phyloP scores from a whole-genome alignment of 768 basidiomycete genomes.

The Suillus occidentalis region DNA sequence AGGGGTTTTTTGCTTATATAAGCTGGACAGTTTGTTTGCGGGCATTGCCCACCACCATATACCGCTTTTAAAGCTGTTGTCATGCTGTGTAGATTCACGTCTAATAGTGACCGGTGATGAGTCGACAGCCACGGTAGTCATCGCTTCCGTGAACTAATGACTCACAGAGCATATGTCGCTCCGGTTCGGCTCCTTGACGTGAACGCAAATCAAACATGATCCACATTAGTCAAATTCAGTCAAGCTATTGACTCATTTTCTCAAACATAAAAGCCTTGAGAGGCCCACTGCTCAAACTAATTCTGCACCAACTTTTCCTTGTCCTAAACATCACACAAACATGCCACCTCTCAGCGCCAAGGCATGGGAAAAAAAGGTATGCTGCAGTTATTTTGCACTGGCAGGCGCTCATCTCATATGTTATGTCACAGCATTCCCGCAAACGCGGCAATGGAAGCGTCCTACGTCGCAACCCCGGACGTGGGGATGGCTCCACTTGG shows the following conservation, averaged over 20 bases:
- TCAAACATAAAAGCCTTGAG: background rate
- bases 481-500: background rate
- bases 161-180: background rate
- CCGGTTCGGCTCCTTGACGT: background rate
- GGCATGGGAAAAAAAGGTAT: slow-evolving; percentile 6
- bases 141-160: background rate
- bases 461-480: slow-evolving; percentile 1
- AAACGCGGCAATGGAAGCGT: background rate
- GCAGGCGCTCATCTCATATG: background rate
- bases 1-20: too few relatives aligned
- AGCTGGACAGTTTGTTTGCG: too few relatives aligned
- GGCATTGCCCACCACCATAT: too few relatives aligned
- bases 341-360: background rate
- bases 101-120: background rate
- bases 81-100: background rate
- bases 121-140: background rate
- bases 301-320: background rate
- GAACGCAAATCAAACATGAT: background rate
- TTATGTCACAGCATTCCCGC: background rate
- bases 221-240: background rate
- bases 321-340: background rate
- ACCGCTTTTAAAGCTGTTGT: background rate
- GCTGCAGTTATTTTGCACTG: background rate
- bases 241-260: background rate
- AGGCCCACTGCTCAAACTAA: background rate